Evolutionary conservation across 2,329 filamentous ascomycete species (phyloP).

Genomic region (Metarhizium anisopliae): DNA sequence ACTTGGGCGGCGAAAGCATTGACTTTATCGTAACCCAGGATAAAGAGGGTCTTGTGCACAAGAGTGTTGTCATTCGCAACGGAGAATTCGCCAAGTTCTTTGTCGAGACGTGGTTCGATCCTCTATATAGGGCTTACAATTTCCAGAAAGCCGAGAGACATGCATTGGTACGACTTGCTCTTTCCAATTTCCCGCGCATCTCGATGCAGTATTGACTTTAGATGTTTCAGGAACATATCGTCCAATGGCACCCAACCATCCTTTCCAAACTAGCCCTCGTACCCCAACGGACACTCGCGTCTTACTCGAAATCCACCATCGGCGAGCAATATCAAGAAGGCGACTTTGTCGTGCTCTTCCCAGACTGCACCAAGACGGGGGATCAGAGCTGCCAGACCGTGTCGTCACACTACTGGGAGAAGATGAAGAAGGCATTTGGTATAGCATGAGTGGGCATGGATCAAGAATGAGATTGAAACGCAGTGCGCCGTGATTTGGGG

Average conservation of each 20-base stretch:
- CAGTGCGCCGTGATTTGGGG: constrained; percentile 8
- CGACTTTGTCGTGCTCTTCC: constrained; percentile 75
- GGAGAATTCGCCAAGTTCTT: constrained; percentile 92
- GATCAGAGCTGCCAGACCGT: constrained; percentile 62
- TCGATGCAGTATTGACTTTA: not conserved
- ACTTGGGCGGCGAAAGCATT: constrained; percentile 68
- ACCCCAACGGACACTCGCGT: constrained; percentile 77
- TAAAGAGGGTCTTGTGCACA: constrained; percentile 63
- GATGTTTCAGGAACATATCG: constrained; percentile 61
- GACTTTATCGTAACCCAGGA: constrained; percentile 83
- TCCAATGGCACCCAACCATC: constrained; percentile 95
- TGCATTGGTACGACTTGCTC: constrained; percentile 59
- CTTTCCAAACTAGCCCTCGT: constrained; percentile 82
- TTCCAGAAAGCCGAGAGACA: constrained; percentile 93
- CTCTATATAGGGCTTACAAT: constrained; percentile 86
- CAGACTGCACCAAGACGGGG: constrained; percentile 54
- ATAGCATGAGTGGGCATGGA: constrained; percentile 1
- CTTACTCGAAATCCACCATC: constrained; percentile 52
- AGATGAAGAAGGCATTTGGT: constrained; percentile 35
- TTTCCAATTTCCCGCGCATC: not conserved
- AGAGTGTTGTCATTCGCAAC: constrained; percentile 71
- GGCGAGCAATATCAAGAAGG: constrained; percentile 69
- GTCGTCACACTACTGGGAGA: constrained; percentile 44
- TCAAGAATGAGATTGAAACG: not conserved
- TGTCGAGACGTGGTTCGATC: constrained; percentile 92